Evolutionary conservation across 345 rosid genomes (phyloP), one percentile per base, ranked within the genome.

Genomic region (Sapria himalayana): DNA sequence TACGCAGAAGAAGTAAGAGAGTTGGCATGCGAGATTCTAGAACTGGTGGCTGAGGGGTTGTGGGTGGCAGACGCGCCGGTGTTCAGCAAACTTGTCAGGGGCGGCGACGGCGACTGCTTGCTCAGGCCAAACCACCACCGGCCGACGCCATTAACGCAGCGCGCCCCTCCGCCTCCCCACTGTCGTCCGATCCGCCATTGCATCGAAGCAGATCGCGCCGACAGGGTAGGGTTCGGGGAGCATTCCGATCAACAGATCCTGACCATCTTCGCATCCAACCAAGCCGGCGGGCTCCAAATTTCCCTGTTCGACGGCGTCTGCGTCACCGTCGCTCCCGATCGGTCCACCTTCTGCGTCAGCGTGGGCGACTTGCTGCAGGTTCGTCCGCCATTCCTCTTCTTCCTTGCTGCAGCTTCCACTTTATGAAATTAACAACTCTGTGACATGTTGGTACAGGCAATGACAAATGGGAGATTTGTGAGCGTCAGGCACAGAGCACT

Each of bases 191-290:
- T 21, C 49, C 37, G 7, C 17, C 36, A 39, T 21, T 51, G 45
- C 40, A 19, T 17, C 56, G 49, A 20, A 13, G 49, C 43, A 13
- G 36, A 51, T 18, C 45, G 54, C 12, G 33, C 22, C 13, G 31
- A 54, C 50, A 59, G 64, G 35, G 59, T 82, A 15, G 99, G 99
- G 7, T 73, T 89, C 13, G 99, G 99, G 2, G 99, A 77, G 60
- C 95, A 89, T 46, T 74, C 95, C 19, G 99, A 89, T 78, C 99
- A 94, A 62, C 99, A 89, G 81, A 89, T 89, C 58, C 29, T 89
- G 56, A 84, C 99, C 46, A 43, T 89, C 34, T 34, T 89, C 22
- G 46, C 86, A 66, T 89, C 99, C 50, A 89, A 89, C 81, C 93
- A 77, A 18, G 99, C 74, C 4, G 72, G 57, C 37, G 99, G 99